Base-by-base conservation (phyloP, 257 asterid genomes). In the Ballota nigra region DNA sequence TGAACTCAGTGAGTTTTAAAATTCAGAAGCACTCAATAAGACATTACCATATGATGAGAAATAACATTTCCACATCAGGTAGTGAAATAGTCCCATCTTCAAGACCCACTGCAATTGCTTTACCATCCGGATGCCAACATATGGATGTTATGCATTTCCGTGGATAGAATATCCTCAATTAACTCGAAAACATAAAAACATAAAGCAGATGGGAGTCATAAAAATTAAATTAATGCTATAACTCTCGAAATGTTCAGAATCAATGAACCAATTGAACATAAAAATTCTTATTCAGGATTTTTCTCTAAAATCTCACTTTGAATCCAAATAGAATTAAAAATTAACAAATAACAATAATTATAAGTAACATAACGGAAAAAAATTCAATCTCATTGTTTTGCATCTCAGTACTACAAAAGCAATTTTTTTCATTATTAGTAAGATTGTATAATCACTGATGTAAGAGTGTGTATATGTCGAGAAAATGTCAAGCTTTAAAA, bases 71-170 rank as follows among this genome's bases (percentile, higher is more conserved):
- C 66, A 95, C 99, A 67, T 95, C 98, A 69, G 89, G 97, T 85
- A 92, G 77, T 24, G 97, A 82, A 68, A 88, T 85, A n/a, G 92
- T 81, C 45, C 99, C 99, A 68, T 92, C 98, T 69, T 88, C 96
- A 71, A 89, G 98, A 56, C 98, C 99, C 72, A 88, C 87, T 2
- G 96, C 99, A 76, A 95, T 85, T 31, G 86, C 96, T 77, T 89
- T 95, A 57, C 99, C 99, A 83, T 95, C 98, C 6, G 99, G 99
- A 13, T 96, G 95, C 99, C 99, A 95, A 71, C 98, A 95, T 79
- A 92, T 83, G 56, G 99, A 88, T 69, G 93, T 80, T 71, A 95
- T 87, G 79, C 82, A 65, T 84, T 88, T 89, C 61, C 95, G 98
- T 94, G 62, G 16, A 67, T 16, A 79, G 70, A 33, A 53, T 34